A percentile compares a stretch with the other conserved stretches of the same genome.
phyloP scores from a whole-genome alignment of 2,329 filamentous ascomycete genomes.

The Pseudogymnoascus sp. region DNA sequence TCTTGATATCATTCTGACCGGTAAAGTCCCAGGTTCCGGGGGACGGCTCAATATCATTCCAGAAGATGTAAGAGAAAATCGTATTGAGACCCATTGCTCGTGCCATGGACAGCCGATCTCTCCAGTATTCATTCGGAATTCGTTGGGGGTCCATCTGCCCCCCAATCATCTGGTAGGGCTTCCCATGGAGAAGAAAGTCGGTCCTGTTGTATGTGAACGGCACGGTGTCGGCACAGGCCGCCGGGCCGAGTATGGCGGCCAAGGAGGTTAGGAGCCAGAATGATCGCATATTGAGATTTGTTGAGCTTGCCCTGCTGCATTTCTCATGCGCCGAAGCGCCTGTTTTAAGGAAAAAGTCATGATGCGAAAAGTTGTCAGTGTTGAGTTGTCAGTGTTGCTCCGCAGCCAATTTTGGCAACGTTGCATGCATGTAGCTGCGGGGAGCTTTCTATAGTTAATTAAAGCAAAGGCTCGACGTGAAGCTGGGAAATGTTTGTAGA shows the following conservation, averaged over 20 bases:
- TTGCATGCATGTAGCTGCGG: constrained; percentile 1
- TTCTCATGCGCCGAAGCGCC: not conserved
- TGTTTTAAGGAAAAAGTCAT: not conserved
- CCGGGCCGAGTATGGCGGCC: not conserved
- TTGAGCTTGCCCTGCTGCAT: not conserved
- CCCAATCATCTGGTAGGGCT: constrained; percentile 38
- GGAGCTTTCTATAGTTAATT: not conserved
- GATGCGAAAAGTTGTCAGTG: not conserved
- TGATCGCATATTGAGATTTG: not conserved
- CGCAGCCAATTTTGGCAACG: not conserved
- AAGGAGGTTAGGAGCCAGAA: not conserved
- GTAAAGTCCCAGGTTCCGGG: constrained; percentile 34
- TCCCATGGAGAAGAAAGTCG: constrained; percentile 35
- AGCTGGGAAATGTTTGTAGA: not conserved
- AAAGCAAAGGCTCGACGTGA: not conserved
- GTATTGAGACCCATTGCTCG: constrained; percentile 44
- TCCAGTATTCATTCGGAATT: constrained; percentile 41
- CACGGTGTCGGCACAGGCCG: not conserved
- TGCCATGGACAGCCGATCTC: constrained; percentile 37
- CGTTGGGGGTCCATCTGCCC: constrained; percentile 46
- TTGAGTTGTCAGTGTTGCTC: not conserved
- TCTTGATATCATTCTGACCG: constrained; percentile 40
- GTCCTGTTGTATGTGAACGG: constrained; percentile 35
- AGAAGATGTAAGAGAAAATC: constrained; percentile 45
- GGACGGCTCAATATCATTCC: constrained; percentile 40